Evolutionary conservation across 495 filamentous ascomycete species (phyloP).

Genomic region (Aspergillus nidulans): DNA sequence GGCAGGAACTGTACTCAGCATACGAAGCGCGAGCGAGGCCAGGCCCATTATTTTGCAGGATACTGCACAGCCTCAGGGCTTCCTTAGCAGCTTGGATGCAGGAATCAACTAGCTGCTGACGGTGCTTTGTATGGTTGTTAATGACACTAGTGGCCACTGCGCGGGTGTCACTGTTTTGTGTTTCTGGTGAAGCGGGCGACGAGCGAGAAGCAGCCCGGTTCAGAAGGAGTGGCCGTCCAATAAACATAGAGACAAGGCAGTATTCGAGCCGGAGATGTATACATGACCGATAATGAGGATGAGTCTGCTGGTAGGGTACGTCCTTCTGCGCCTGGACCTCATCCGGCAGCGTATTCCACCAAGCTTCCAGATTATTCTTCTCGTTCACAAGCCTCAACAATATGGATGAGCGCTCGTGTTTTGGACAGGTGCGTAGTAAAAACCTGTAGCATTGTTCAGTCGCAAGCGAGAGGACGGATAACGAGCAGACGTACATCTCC

Average conservation of each 20-base stretch:
- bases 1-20: constrained; percentile 35
- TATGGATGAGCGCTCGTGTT: constrained; percentile 10
- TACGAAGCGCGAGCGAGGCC: constrained; percentile 35
- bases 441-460: constrained; percentile 8
- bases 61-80: constrained; percentile 22
- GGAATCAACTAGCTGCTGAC: constrained; percentile 20
- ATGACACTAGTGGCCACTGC: too few species aligned
- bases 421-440: constrained; percentile 15
- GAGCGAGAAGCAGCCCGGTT: background rate
- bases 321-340: constrained; percentile 8
- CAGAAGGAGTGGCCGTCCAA: constrained; percentile 32
- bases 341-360: constrained; percentile 26
- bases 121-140: constrained; percentile 1
- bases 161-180: background rate
- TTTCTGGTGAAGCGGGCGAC: background rate
- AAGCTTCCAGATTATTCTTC: constrained; percentile 15
- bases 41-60: constrained; percentile 20
- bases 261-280: constrained; percentile 32
- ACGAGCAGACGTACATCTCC: constrained; percentile 19
- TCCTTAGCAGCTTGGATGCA: constrained; percentile 26
- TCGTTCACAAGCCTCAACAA: constrained; percentile 12
- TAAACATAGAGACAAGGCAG: constrained; percentile 28
- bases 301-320: background rate
- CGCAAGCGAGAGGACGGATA: too few species aligned
- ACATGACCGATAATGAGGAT: constrained; percentile 10